Conservation (phyloP, 2,329 filamentous ascomycete species). For the Pezizomycotina sp. region DNA sequence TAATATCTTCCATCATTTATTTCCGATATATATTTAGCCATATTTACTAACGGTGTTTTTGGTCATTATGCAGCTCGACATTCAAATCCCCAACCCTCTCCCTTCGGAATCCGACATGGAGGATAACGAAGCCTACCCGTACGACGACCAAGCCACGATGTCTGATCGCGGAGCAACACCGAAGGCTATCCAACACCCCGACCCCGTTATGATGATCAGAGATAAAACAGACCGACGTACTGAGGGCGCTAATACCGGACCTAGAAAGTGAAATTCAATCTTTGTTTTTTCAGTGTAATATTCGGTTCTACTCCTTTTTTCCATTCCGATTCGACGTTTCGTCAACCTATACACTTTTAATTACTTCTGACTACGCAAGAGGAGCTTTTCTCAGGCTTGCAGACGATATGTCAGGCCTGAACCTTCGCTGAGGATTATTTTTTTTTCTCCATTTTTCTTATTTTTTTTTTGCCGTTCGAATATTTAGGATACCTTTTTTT, state of each 20-base stretch:
- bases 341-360: not conserved
- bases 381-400: conserved; percentile 7
- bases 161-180: conserved; percentile 8
- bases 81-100: conserved; percentile 58
- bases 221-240: conserved; percentile 1
- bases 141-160: conserved; percentile 13
- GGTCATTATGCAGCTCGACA: conserved; percentile 44
- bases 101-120: conserved; percentile 18
- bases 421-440: conserved; percentile 5
- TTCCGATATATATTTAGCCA: not conserved
- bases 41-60: not conserved
- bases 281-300: not conserved
- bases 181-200: conserved; percentile 8
- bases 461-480: not conserved
- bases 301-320: not conserved
- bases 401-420: conserved; percentile 9
- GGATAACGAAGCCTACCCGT: conserved; percentile 7
- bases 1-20: not conserved
- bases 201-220: conserved; percentile 2
- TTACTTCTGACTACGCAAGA: not conserved
- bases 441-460: conserved; percentile 1
- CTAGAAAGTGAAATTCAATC: conserved; percentile 2
- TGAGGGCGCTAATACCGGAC: conserved; percentile 7
- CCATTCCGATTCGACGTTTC: not conserved
- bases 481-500: conserved; percentile 2